Conservation (phyloP, 257 asterid species). For the Mitragyna speciosa region DNA sequence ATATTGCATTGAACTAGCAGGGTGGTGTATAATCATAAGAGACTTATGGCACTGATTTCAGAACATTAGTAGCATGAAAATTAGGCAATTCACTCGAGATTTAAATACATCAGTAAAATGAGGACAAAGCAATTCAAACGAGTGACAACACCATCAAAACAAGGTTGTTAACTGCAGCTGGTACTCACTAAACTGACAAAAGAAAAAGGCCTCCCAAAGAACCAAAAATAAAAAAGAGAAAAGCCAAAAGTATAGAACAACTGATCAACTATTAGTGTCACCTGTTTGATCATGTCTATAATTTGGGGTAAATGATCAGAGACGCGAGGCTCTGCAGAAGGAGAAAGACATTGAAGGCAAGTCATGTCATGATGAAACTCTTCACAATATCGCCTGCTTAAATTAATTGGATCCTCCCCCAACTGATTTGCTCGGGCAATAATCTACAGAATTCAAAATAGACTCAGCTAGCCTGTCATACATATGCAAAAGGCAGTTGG, state of each 20-base stretch:
- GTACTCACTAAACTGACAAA: background rate
- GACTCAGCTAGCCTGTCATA: slow-evolving; percentile 65
- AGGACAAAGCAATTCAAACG: background rate
- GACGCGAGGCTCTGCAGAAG: slow-evolving; percentile 92
- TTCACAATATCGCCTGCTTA: slow-evolving; percentile 83
- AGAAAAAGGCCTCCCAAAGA: background rate
- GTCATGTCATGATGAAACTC: slow-evolving; percentile 88
- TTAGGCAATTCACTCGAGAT: background rate
- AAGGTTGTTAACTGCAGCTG: background rate
- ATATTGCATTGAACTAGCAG: background rate
- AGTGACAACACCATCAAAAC: background rate
- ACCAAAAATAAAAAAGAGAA: background rate
- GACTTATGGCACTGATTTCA: background rate
- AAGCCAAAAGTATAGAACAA: slow-evolving; percentile 2
- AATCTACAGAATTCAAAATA: slow-evolving; percentile 77
- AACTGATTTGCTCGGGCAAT: slow-evolving; percentile 82
- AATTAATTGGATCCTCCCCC: slow-evolving; percentile 78
- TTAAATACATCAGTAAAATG: background rate
- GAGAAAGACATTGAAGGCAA: slow-evolving; percentile 75
- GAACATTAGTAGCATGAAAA: background rate
- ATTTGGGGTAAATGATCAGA: slow-evolving; percentile 90
- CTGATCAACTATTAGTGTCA: slow-evolving; percentile 16
- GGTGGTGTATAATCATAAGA: background rate
- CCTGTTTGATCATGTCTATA: slow-evolving; percentile 84
- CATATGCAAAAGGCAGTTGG: slow-evolving; percentile 40